Percentiles rank a stretch among this genome's conserved stretches.
Evolutionary conservation across 2,329 filamentous ascomycete genomes (phyloP).

Genomic region (Colletotrichum spinosum): DNA sequence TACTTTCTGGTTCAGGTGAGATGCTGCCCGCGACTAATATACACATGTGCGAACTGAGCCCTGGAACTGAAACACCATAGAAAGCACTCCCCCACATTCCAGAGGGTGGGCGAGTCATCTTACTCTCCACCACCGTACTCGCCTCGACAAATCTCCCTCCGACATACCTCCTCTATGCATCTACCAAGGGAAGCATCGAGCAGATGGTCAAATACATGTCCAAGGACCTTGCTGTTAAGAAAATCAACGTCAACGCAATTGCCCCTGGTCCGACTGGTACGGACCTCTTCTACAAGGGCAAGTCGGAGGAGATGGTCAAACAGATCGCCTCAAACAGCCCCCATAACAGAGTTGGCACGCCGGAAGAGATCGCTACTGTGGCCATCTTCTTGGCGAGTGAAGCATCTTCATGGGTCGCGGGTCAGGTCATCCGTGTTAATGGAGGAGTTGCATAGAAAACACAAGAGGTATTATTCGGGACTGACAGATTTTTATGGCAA

Average conservation of each 20-base stretch:
- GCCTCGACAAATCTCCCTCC: conserved; percentile 53
- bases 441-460: conserved; percentile 44
- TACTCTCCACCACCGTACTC: conserved; percentile 60
- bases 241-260: conserved; percentile 57
- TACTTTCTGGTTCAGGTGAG: conserved; percentile 61
- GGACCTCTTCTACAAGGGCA: conserved; percentile 65
- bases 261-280: conserved; percentile 62
- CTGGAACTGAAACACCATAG: conserved; percentile 44
- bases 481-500: neutral
- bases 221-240: conserved; percentile 63
- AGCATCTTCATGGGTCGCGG: conserved; percentile 57
- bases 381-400: conserved; percentile 45
- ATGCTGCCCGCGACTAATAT: neutral
- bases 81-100: conserved; percentile 64
- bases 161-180: conserved; percentile 62
- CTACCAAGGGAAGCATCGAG: conserved; percentile 70
- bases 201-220: conserved; percentile 66
- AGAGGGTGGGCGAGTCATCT: conserved; percentile 60
- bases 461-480: neutral
- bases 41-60: too few relatives aligned
- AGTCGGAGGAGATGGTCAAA: conserved; percentile 58
- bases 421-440: conserved; percentile 53
- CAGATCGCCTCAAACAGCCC: conserved; percentile 46
- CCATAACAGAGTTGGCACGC: conserved; percentile 39
- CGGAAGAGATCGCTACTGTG: conserved; percentile 56